A percentile compares a stretch with the other conserved stretches of the same genome.
Conservation (phyloP, 2,329 filamentous ascomycete species). For the Calonectria multiphialidica region DNA sequence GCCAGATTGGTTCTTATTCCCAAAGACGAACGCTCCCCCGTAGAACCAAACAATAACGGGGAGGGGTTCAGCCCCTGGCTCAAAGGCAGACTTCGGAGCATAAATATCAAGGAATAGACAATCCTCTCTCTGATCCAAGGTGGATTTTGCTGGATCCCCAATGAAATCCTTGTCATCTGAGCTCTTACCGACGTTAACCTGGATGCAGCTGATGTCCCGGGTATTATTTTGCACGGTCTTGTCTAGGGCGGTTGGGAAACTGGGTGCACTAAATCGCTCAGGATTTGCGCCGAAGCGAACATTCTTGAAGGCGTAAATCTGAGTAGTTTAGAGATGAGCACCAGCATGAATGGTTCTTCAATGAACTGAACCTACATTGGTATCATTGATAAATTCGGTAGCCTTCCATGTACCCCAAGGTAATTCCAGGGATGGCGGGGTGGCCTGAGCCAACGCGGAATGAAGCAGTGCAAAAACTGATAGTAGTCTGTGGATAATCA, state of each 20-base stretch:
- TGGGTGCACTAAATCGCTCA: conserved; percentile 6
- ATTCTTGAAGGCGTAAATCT: conserved; percentile 17
- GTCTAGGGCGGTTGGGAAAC: not conserved
- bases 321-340: not conserved
- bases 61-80: conserved; percentile 49
- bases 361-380: not conserved
- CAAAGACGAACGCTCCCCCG: conserved; percentile 59
- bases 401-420: not conserved
- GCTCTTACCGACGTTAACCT: not conserved
- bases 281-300: conserved; percentile 18
- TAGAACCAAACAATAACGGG: conserved; percentile 61
- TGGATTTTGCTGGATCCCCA: not conserved
- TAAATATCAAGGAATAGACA: conserved; percentile 63
- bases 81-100: conserved; percentile 56
- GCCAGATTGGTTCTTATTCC: conserved; percentile 53
- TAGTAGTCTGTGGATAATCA: not conserved
- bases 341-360: not conserved
- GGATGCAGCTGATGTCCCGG: not conserved
- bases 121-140: conserved; percentile 51
- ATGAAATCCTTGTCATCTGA: not conserved
- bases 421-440: not conserved
- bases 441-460: not conserved
- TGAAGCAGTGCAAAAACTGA: not conserved
- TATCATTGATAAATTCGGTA: not conserved
- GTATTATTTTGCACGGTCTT: not conserved